Evolutionary conservation across 202 grass and related monocot genomes (phyloP).

Genomic region (Panicum hallii): DNA sequence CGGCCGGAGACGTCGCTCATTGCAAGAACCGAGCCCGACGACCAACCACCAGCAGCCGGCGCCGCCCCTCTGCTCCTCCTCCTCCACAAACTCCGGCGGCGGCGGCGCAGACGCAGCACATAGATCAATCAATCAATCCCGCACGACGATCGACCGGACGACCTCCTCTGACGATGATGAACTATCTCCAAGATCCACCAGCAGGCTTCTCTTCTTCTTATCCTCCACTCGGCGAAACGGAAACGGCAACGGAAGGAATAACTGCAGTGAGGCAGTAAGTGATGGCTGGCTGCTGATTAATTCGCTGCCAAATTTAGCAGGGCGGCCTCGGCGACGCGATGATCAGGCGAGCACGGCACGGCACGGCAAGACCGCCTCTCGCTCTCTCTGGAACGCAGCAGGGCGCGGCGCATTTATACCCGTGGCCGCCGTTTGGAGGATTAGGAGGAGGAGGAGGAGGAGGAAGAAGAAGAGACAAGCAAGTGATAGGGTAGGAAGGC

Average conservation of each 20-base stretch:
- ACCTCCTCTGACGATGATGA: neutral
- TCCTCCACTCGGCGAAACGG: neutral
- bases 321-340: neutral
- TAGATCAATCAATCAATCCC: slow-evolving; percentile 2
- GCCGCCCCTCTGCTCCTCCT: neutral
- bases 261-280: neutral
- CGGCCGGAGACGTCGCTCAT: slow-evolving; percentile 60
- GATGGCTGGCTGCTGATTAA: slow-evolving; percentile 18
- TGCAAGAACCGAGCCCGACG: neutral
- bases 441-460: neutral
- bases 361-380: neutral
- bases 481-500: neutral
- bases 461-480: neutral
- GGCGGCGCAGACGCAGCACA: neutral
- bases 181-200: neutral
- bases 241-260: slow-evolving; percentile 25
- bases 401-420: slow-evolving; percentile 17
- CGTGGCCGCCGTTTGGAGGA: neutral
- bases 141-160: neutral
- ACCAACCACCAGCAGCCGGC: neutral
- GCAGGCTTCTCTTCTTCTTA: neutral
- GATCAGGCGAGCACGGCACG: neutral
- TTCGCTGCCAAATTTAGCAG: slow-evolving; percentile 9
- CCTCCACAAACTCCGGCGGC: neutral
- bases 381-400: neutral